phyloP scores from a whole-genome alignment of 2,329 filamentous ascomycete genomes.

The Xenoacremonium recifei region DNA sequence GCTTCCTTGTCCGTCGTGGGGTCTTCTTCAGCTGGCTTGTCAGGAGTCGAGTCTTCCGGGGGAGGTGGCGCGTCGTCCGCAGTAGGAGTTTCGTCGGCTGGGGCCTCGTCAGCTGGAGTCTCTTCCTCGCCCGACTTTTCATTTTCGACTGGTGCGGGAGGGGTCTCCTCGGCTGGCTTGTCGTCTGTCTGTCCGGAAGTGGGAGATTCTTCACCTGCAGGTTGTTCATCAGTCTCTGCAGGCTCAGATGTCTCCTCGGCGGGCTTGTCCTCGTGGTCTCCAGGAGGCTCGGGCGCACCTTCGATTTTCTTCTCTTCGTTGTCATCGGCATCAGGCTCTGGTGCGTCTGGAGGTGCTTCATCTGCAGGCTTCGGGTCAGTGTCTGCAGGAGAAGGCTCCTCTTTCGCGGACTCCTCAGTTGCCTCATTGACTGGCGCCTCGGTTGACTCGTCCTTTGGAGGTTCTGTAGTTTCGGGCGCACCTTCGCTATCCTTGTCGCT shows the following conservation, averaged over 20 bases:
- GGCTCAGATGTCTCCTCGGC: neutral
- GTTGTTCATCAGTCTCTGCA: constrained; percentile 1
- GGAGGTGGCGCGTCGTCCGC: too few relatives aligned
- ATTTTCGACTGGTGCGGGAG: neutral
- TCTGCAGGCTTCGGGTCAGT: neutral
- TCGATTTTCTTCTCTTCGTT: constrained; percentile 15
- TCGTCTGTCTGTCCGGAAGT: neutral
- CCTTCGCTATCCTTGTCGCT: too few relatives aligned
- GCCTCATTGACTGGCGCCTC: too few relatives aligned
- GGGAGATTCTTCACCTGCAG: neutral
- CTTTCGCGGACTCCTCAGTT: too few relatives aligned
- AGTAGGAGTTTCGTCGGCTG: too few relatives aligned
- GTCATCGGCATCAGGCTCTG: constrained; percentile 21
- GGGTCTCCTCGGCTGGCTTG: neutral
- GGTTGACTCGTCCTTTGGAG: too few relatives aligned
- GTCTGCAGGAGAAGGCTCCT: too few relatives aligned
- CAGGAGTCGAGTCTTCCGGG: too few relatives aligned
- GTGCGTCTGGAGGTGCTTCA: constrained; percentile 11
- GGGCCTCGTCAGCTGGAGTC: too few relatives aligned
- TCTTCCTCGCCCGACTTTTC: neutral
- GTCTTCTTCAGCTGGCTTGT: too few relatives aligned
- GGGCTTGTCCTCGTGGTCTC: neutral
- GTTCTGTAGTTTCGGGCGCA: too few relatives aligned
- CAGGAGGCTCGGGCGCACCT: constrained; percentile 3
- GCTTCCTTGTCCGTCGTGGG: too few relatives aligned